These are phyloP conservation scores for Mortierella sp. DNA, from an alignment of 371 early-diverging fungal species.

Conservation along the genomic window DNA sequence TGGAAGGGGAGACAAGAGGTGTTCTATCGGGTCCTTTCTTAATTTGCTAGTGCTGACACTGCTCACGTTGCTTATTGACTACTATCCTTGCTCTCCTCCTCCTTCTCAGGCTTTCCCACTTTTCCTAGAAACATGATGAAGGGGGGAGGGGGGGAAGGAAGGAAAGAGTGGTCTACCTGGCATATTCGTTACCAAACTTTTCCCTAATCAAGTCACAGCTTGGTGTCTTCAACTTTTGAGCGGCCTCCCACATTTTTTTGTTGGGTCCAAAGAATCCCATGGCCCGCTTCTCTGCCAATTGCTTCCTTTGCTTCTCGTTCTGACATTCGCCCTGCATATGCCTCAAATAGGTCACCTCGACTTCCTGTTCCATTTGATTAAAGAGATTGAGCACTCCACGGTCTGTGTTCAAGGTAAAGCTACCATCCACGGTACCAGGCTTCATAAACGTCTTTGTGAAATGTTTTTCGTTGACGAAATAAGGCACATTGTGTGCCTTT, in stretches of 20 bases:
- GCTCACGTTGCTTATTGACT: too few relatives aligned
- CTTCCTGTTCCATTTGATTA: conserved; percentile 36
- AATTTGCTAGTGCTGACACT: too few relatives aligned
- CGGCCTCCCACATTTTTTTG: conserved; percentile 31
- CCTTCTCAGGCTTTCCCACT: too few relatives aligned
- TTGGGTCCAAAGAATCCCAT: conserved; percentile 48
- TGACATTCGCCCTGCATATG: conserved; percentile 26
- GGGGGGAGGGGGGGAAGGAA: too few relatives aligned
- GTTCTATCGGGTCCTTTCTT: too few relatives aligned
- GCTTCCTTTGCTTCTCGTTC: conserved; percentile 28
- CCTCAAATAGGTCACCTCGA: conserved; percentile 29
- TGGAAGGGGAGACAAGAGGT: too few relatives aligned
- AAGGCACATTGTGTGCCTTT: conserved; percentile 24
- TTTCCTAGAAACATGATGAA: too few relatives aligned
- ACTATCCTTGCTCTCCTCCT: too few relatives aligned
- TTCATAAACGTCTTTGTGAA: conserved; percentile 30
- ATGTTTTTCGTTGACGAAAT: conserved; percentile 38
- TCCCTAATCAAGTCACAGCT: conserved; percentile 34
- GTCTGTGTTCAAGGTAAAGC: conserved; percentile 18
- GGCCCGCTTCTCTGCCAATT: conserved; percentile 27
- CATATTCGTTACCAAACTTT: conserved; percentile 29
- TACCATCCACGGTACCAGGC: neutral
- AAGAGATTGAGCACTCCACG: conserved; percentile 24
- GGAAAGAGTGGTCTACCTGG: neutral
- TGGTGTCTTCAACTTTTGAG: conserved; percentile 33